phyloP scores from a whole-genome alignment of 768 basidiomycete genomes.

The Tricholoma sp. region DNA sequence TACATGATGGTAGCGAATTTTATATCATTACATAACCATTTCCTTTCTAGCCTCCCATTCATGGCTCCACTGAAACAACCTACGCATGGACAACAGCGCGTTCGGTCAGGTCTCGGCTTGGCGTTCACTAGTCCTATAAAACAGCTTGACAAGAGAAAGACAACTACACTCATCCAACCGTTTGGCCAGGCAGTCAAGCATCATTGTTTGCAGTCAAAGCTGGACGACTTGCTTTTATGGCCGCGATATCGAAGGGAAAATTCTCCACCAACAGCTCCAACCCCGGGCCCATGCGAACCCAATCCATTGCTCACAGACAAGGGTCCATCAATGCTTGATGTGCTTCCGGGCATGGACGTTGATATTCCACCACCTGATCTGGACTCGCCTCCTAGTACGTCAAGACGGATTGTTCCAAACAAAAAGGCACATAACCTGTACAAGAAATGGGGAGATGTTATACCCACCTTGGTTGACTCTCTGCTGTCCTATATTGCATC shows the following conservation, averaged over 20 bases:
- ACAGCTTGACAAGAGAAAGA: neutral
- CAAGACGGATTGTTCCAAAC: neutral
- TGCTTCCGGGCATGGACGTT: neutral
- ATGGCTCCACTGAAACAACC: conserved; percentile 1
- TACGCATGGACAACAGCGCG: neutral
- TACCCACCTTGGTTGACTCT: neutral
- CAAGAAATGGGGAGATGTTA: neutral
- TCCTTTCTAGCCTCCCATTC: neutral
- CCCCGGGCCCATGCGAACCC: neutral
- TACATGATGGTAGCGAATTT: neutral
- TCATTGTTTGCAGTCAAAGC: too few relatives aligned
- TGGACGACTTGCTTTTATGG: neutral
- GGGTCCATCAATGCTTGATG: neutral
- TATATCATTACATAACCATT: neutral
- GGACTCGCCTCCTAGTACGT: neutral
- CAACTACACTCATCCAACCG: neutral
- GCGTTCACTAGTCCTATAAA: neutral
- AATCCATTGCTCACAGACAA: neutral
- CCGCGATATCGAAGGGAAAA: neutral
- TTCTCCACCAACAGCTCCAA: neutral
- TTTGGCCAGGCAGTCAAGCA: neutral
- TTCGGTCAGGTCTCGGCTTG: neutral
- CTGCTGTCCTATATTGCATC: neutral
- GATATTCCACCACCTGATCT: neutral
- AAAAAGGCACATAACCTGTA: neutral